Percentiles rank a stretch among this genome's conserved stretches.
Conservation (phyloP, 164 flowering plant species). For the Malania oleifera region DNA sequence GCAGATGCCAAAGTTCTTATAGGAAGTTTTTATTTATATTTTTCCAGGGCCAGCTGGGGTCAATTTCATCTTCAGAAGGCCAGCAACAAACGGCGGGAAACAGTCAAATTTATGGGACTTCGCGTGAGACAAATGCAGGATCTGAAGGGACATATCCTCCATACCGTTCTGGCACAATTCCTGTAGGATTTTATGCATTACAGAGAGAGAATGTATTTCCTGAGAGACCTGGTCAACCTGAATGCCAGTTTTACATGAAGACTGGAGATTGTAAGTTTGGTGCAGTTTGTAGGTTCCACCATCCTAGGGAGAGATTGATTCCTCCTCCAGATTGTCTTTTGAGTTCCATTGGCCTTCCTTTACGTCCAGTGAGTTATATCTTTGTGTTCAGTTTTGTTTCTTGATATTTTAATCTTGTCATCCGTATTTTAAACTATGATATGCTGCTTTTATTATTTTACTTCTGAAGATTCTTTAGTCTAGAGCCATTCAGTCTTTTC, state of each 20-base stretch:
- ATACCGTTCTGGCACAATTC: constrained; percentile 53
- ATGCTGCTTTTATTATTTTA: no score
- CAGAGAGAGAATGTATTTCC: constrained; percentile 87
- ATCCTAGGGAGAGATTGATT: constrained; percentile 75
- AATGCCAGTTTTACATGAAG: constrained; percentile 97
- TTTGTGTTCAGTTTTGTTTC: not conserved
- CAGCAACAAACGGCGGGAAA: constrained; percentile 55
- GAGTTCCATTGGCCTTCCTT: constrained; percentile 89
- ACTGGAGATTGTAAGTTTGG: constrained; percentile 99
- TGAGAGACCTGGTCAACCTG: constrained; percentile 95
- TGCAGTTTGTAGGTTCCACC: constrained; percentile 89
- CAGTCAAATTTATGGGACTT: constrained; percentile 48
- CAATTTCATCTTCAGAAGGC: constrained; percentile 66
- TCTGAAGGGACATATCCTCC: constrained; percentile 54
- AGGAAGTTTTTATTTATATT: not conserved
- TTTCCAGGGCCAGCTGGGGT: constrained; percentile 68
- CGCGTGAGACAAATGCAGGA: constrained; percentile 42
- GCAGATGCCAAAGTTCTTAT: not conserved
- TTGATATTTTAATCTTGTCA: not conserved
- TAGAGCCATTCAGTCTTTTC: no score
- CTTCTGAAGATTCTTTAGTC: no score
- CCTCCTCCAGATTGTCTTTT: constrained; percentile 88
- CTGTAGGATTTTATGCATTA: constrained; percentile 66
- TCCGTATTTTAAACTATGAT: not conserved
- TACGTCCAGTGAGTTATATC: constrained; percentile 69